phyloP scores from a whole-genome alignment of 257 asterid species.

The Solanum habrochaites region DNA sequence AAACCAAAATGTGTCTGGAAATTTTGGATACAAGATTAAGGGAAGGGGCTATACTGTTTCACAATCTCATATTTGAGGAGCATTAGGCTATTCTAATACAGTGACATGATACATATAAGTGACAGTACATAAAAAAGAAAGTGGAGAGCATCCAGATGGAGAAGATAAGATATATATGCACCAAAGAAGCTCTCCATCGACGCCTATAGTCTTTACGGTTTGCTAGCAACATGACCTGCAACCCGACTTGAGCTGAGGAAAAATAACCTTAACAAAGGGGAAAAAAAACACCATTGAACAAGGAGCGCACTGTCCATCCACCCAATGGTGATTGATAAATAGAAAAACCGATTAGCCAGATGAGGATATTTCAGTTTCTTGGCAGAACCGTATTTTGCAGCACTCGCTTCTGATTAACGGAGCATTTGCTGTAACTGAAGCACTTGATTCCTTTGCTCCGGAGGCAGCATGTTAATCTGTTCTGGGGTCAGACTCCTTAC shows the following conservation, averaged over 20 bases:
- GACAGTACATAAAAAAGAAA: neutral
- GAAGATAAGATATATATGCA: neutral
- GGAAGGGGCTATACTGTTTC: neutral
- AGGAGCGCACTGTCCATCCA: neutral
- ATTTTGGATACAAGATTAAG: neutral
- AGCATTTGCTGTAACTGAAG: slow-evolving; percentile 90
- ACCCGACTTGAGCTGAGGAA: neutral
- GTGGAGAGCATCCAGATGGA: neutral
- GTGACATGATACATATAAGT: neutral
- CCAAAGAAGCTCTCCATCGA: neutral
- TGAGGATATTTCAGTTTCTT: neutral
- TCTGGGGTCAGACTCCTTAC: slow-evolving; percentile 91
- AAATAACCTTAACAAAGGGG: neutral
- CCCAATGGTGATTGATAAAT: neutral
- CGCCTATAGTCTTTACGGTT: neutral
- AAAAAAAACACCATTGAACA: neutral
- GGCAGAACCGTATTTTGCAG: neutral
- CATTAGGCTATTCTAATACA: neutral
- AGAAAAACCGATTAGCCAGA: neutral
- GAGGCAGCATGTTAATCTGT: slow-evolving; percentile 75
- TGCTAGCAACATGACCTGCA: neutral
- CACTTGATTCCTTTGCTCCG: slow-evolving; percentile 84
- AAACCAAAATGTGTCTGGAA: neutral
- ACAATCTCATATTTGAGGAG: neutral
- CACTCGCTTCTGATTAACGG: slow-evolving; percentile 34